A percentile compares a stretch with the other conserved stretches of the same genome.
Conservation (phyloP, 495 filamentous ascomycete species). For the Penicillium steckii region DNA sequence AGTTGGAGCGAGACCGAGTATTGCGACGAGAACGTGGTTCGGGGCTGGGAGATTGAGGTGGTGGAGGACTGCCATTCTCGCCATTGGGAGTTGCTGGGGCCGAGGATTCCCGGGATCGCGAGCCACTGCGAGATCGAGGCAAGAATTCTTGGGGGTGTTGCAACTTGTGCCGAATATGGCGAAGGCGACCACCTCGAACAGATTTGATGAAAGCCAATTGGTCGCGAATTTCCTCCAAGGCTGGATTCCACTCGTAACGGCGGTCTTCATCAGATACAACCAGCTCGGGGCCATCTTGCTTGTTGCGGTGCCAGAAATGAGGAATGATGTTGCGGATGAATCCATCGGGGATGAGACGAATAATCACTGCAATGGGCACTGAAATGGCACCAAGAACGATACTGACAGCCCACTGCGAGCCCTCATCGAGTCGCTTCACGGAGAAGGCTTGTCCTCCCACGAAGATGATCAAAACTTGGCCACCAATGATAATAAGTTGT, state of each 20-base stretch:
- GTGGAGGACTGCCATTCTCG: conserved; percentile 43
- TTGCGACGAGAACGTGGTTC: conserved; percentile 70
- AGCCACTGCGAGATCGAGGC: conserved; percentile 69
- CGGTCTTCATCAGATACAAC: conserved; percentile 74
- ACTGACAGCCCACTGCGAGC: conserved; percentile 72
- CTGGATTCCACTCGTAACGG: conserved; percentile 62
- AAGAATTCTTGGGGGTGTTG: conserved; percentile 76
- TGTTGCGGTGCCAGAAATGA: conserved; percentile 45
- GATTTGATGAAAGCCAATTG: conserved; percentile 74
- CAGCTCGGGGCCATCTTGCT: conserved; percentile 43
- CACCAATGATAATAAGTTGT: conserved; percentile 77
- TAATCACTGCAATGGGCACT: conserved; percentile 67
- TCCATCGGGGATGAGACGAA: conserved; percentile 74
- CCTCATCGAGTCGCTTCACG: conserved; percentile 54
- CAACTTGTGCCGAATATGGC: conserved; percentile 80
- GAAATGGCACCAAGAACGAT: conserved; percentile 69
- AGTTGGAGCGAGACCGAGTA: conserved; percentile 82
- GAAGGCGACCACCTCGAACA: conserved; percentile 80
- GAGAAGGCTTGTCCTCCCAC: conserved; percentile 72
- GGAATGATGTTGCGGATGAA: conserved; percentile 56
- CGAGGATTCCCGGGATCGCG: conserved; percentile 70
- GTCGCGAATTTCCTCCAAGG: conserved; percentile 68
- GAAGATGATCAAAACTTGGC: conserved; percentile 76
- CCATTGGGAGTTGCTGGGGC: conserved; percentile 65
- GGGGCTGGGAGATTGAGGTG: conserved; percentile 60